Conservation (phyloP, 257 asterid species). For the Anisodus tanguticus region DNA sequence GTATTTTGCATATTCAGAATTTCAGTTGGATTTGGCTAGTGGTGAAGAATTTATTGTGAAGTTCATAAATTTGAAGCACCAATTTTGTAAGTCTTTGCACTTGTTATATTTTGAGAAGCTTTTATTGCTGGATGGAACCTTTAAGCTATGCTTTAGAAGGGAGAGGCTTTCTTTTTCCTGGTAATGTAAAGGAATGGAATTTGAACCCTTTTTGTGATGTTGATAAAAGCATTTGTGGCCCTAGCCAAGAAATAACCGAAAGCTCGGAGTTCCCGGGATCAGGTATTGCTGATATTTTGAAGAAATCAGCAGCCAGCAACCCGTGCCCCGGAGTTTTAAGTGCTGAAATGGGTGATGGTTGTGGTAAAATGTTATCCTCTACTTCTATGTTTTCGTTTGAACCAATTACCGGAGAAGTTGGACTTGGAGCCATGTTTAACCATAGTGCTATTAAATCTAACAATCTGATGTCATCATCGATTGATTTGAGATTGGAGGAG, state of each 20-base stretch:
- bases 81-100: constrained; percentile 9
- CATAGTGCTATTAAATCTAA: background rate
- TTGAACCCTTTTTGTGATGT: constrained; percentile 32
- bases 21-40: constrained; percentile 25
- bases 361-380: constrained; percentile 22
- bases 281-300: constrained; percentile 30
- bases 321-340: constrained; percentile 22
- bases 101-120: background rate
- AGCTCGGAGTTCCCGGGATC: constrained; percentile 30
- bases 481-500: constrained; percentile 31
- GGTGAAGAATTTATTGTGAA: background rate
- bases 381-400: constrained; percentile 21
- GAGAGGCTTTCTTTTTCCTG: constrained; percentile 36
- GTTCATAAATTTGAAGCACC: background rate
- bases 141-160: constrained; percentile 37
- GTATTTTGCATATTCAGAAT: constrained; percentile 19
- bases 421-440: constrained; percentile 30
- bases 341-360: constrained; percentile 29
- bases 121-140: constrained; percentile 38
- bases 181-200: constrained; percentile 33
- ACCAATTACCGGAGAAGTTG: constrained; percentile 27
- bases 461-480: constrained; percentile 4
- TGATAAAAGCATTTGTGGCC: constrained; percentile 18
- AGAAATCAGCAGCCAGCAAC: constrained; percentile 29
- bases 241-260: constrained; percentile 34